Conservation (phyloP, 2,329 filamentous ascomycete genomes). For the Fonsecaea monophora region DNA sequence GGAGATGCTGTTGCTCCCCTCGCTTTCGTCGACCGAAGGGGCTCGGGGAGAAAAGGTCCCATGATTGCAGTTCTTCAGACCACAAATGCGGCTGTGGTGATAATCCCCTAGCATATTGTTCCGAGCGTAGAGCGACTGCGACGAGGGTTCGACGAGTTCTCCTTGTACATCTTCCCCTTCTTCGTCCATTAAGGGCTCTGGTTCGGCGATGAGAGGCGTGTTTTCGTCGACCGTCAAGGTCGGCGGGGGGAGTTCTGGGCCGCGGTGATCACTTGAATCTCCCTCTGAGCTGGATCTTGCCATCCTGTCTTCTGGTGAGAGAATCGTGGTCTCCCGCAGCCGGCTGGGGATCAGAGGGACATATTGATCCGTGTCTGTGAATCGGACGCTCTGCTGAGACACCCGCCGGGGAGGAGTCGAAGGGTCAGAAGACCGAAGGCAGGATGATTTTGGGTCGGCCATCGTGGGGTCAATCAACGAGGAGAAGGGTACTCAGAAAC, state of each 20-base stretch:
- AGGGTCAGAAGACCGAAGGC: conserved; percentile 24
- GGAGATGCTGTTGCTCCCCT: conserved; percentile 43
- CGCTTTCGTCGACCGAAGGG: conserved; percentile 54
- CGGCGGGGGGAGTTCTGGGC: conserved; percentile 19
- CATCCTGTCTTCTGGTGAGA: conserved; percentile 39
- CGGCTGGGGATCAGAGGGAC: conserved; percentile 37
- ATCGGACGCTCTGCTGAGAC: conserved; percentile 18
- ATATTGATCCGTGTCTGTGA: conserved; percentile 30
- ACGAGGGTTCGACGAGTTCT: conserved; percentile 34
- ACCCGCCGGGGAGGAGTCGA: conserved; percentile 30
- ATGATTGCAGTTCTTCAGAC: conserved; percentile 65
- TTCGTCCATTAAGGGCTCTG: conserved; percentile 25
- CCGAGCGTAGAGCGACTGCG: conserved; percentile 43
- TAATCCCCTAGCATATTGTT: conserved; percentile 51
- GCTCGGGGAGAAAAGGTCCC: conserved; percentile 78
- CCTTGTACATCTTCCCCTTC: conserved; percentile 22
- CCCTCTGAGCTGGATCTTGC: conserved; percentile 30
- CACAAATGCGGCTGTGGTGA: conserved; percentile 48
- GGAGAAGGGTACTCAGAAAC: conserved; percentile 1
- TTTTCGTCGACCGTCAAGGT: conserved; percentile 17
- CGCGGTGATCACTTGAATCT: conserved; percentile 11
- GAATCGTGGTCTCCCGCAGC: conserved; percentile 35
- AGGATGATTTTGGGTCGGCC: conserved; percentile 17
- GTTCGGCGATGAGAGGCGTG: conserved; percentile 29
- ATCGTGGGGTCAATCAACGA: conserved; percentile 11